These are phyloP conservation scores for Neopestalotiopsis clavispora DNA, from an alignment of 2,329 filamentous ascomycete species.

Conservation along the genomic window DNA sequence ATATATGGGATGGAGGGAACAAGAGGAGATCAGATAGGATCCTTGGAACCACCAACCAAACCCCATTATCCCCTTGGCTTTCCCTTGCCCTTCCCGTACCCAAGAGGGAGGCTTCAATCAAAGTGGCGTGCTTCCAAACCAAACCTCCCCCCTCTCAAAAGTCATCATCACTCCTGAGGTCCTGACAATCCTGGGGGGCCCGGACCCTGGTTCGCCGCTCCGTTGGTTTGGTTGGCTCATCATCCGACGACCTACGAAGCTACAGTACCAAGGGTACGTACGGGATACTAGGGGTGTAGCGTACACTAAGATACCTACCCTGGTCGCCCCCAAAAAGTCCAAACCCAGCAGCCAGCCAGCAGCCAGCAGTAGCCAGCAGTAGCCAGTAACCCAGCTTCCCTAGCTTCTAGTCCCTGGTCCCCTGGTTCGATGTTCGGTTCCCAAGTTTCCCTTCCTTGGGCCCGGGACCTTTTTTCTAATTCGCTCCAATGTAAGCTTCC, in stretches of 20 bases:
- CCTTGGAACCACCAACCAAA: neutral
- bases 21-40: neutral
- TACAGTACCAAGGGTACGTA: too few relatives aligned
- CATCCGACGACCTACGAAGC: too few relatives aligned
- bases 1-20: too few relatives aligned
- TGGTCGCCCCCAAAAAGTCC: too few relatives aligned
- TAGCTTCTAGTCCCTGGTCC: slow-evolving; percentile 17
- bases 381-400: too few relatives aligned
- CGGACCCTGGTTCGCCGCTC: neutral
- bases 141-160: neutral
- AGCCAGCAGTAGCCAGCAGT: too few relatives aligned
- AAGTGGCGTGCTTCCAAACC: neutral
- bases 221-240: too few relatives aligned
- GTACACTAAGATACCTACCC: too few relatives aligned
- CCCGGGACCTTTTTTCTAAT: neutral
- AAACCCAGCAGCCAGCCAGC: too few relatives aligned
- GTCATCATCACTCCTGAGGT: neutral
- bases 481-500: slow-evolving; percentile 11
- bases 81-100: neutral
- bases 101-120: neutral
- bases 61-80: neutral
- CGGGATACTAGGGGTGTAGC: too few relatives aligned
- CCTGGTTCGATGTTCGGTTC: slow-evolving; percentile 22
- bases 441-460: too few relatives aligned
- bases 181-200: slow-evolving; percentile 12